Base-by-base conservation (phyloP, 371 early-diverging fungal genomes). In the Catenaria anguillulae region DNA sequence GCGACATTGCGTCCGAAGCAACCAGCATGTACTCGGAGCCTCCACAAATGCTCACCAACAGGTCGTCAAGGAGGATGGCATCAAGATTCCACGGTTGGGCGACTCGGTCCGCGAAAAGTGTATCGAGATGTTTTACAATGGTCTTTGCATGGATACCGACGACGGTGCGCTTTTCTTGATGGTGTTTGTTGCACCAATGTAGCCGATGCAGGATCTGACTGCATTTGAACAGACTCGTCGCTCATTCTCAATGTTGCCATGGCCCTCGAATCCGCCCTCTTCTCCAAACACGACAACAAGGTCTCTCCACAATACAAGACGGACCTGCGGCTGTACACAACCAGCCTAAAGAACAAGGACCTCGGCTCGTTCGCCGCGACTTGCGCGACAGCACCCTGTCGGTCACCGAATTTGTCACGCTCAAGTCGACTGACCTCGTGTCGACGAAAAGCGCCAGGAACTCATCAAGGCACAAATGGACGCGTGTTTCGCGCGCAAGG, bases 361-460 rank as follows among this genome's bases (percentile, higher is more conserved):
- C 24, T 64, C 33, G 34, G 42, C 26, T 21, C n/a, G 26, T 13
- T 62, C 36, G 55, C 45, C 31, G 45, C 21, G 40, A 19, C 4
- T 4, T 35, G 6, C n/a, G 58, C 13, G n/a, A 6, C 17, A 33
- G 66, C 34, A 61, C 35, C 19, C 6, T 65, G 3, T 23, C 45
- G 4, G 60, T 71, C 2, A 54, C 56, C 24, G 72, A 75, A 17
- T 77, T 97, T 64, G 89, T 88, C 61, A 78, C 75, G 10, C 90
- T 93, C 89, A 73, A 83, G 59, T 77, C 85, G 13, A 84, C 84
- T 75, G 91, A 92, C 40, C 86, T 93, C 90, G 88, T 87, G n/a
- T 84, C 88, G 85, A 88, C 64, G 88, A 89, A 61, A 76, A 83
- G 33, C 84, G 85, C 68, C 79, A 79, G 17, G 77, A 81, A 34